Evolutionary conservation across 257 asterid species (phyloP), one percentile per base, ranked within the genome.

Genomic region (Primulina eburnea): DNA sequence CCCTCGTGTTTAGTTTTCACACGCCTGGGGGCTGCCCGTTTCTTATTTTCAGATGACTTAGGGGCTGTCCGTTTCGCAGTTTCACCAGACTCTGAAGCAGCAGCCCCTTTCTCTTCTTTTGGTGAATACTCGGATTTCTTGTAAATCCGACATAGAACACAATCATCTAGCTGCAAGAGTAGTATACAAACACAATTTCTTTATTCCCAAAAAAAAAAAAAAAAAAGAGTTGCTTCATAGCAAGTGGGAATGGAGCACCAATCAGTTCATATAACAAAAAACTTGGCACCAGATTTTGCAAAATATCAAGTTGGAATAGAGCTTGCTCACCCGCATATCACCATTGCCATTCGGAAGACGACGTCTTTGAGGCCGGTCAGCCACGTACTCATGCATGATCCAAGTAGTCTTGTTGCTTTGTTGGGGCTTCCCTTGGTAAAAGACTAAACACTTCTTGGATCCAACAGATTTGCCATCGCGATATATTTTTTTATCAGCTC

Each of bases 311-410:
- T 2, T 16, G 16, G 14, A 3, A 26, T 43, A 1, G 30, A 7
- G 4, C 26, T 0, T 7, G 10, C 24, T 0, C 62, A 78, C 82
- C 77, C 57, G 67, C 69, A 21, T 24, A 9, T 57, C 71, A 38
- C 7, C 5, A 12, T 29, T 1, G 18, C 30, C 9, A 5, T 18
- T 3, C 37, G 8, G 37, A 33, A 33, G 5, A 20, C 14, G 60
- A 20, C 0, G 7, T 28, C 38, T 17, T 1, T 11, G 55, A 11
- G 38, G 6, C 2, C 4, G 24, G 28, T 60, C 21, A 1, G 8
- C 6, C 20, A 20, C 57, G 18, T 63, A 79, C 35, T 76, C 83
- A 52, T 72, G 73, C 83, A 79, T 79, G 32, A 71, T 75, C 83
- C 83, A 79, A 24, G 52, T 17, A 20, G 83, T 72, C 52, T 74